Conservation (phyloP, 495 filamentous ascomycete genomes). For the Cryomyces minteri region DNA sequence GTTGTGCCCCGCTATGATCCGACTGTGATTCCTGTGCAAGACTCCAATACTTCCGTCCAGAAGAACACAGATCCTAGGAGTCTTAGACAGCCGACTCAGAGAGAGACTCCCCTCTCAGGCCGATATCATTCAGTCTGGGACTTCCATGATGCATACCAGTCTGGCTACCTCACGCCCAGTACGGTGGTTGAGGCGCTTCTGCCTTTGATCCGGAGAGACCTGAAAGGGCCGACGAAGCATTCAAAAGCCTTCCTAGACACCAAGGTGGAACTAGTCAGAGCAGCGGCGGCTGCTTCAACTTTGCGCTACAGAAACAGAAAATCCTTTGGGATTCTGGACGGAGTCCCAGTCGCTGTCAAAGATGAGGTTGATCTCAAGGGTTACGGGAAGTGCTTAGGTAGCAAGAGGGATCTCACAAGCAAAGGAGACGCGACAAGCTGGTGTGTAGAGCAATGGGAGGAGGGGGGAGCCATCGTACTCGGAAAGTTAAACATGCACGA, state of each 20-base stretch:
- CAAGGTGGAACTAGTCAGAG: constrained; percentile 37
- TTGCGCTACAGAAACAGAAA: constrained; percentile 45
- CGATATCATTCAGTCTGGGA: constrained; percentile 48
- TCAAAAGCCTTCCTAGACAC: constrained; percentile 49
- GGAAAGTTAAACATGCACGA: constrained; percentile 92
- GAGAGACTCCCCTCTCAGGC: constrained; percentile 5
- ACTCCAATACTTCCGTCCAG: constrained; percentile 8
- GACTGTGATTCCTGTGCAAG: constrained; percentile 52
- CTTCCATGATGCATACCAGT: constrained; percentile 54
- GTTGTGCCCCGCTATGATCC: constrained; percentile 59
- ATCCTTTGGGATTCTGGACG: constrained; percentile 53
- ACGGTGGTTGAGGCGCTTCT: constrained; percentile 52
- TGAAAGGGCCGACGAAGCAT: constrained; percentile 33
- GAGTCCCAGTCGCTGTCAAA: constrained; percentile 73
- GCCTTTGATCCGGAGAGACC: constrained; percentile 44
- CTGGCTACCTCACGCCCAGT: constrained; percentile 48
- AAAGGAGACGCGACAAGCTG: constrained; percentile 39
- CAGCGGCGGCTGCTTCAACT: constrained; percentile 53
- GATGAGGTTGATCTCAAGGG: constrained; percentile 68
- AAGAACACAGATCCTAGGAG: constrained; percentile 17
- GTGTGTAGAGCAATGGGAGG: constrained; percentile 57
- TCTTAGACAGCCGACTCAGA: constrained; percentile 5
- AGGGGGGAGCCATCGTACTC: constrained; percentile 63
- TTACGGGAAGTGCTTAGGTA: constrained; percentile 47
- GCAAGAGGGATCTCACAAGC: constrained; percentile 32